Evolutionary conservation across 768 basidiomycete genomes (phyloP), one percentile per base, ranked within the genome.

Genomic region (Trametes elegans): DNA sequence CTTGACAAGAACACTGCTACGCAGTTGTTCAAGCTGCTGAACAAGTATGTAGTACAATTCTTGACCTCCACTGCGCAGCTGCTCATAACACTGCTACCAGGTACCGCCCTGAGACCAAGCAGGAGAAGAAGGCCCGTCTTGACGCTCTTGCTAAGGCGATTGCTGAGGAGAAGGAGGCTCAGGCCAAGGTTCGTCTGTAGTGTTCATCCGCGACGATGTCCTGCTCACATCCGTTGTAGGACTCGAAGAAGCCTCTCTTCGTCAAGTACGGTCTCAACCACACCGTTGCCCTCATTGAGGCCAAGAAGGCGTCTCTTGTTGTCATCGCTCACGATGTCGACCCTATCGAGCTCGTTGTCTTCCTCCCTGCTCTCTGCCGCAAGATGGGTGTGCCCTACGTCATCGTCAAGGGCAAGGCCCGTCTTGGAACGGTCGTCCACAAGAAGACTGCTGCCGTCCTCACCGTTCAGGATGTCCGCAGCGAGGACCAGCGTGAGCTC

Each of bases 381-480:
- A 98, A 98, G 86, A 98, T 98, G 95, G 95, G 95, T 72, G 90
- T 98, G 29, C 95, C 95, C 35, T 98, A 98, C 76, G 92, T 94
- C 61, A 97, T 99, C 62, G 94, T 96, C 65, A 98, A 98, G 79
- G 89, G 90, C 76, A 98, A 98, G 78, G 93, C 96, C 53, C 91
- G 96, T 71, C 91, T 98, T 67, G 96, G 96, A 64, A 93, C 95
- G 7, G 93, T 98, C 59, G 93, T 95, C 35, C 92, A 97, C 83
- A 97, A 97, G 86, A 98, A 98, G 85, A 98, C 94, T 47, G 87
- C 94, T 41, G 88, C 95, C 49, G 88, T 95, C 49, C 75, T 97
- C 51, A 88, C 90, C 35, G 73, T 99, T 56, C 90, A 94, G 75
- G 96, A 99, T 21, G 96, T 99, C 67, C 85, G 84, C 76, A 88